phyloP scores from a whole-genome alignment of 495 filamentous ascomycete species.

The Aspergillus bridgeri region DNA sequence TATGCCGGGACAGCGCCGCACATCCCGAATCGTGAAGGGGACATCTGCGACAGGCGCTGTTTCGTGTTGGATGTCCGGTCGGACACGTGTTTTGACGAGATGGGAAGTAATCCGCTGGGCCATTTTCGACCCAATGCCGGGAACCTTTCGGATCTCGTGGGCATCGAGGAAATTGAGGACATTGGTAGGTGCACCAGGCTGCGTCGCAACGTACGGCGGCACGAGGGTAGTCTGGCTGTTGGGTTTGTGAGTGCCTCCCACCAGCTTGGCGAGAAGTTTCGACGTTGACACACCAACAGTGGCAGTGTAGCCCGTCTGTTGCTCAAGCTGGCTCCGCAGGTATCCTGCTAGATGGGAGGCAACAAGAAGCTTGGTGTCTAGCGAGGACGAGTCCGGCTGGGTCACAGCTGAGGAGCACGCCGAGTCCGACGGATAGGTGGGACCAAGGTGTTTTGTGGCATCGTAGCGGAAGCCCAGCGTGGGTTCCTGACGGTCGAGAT shows the following conservation, averaged over 20 bases:
- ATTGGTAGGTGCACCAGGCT: conserved; percentile 37
- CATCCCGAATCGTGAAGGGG: conserved; percentile 59
- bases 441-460: conserved; percentile 58
- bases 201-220: conserved; percentile 48
- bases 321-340: conserved; percentile 67
- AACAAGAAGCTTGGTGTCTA: conserved; percentile 56
- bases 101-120: conserved; percentile 64
- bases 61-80: conserved; percentile 26
- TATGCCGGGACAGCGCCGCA: conserved; percentile 60
- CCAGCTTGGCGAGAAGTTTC: conserved; percentile 81
- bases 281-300: conserved; percentile 86
- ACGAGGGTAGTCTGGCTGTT: conserved; percentile 80
- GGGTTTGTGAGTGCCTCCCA: conserved; percentile 81
- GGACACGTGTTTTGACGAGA: conserved; percentile 26
- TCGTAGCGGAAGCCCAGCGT: conserved; percentile 76
- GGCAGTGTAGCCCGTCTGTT: conserved; percentile 77
- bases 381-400: conserved; percentile 13
- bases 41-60: conserved; percentile 43
- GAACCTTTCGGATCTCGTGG: conserved; percentile 77
- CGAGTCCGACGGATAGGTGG: conserved; percentile 45
- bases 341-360: conserved; percentile 73
- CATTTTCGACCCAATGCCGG: conserved; percentile 80
- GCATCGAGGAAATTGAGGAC: conserved; percentile 67
- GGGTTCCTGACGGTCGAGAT: conserved; percentile 70
- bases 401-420: background rate